These are phyloP conservation scores for Phaeomoniella chlamydospora DNA, from an alignment of 2,329 filamentous ascomycete genomes.

Conservation along the genomic window DNA sequence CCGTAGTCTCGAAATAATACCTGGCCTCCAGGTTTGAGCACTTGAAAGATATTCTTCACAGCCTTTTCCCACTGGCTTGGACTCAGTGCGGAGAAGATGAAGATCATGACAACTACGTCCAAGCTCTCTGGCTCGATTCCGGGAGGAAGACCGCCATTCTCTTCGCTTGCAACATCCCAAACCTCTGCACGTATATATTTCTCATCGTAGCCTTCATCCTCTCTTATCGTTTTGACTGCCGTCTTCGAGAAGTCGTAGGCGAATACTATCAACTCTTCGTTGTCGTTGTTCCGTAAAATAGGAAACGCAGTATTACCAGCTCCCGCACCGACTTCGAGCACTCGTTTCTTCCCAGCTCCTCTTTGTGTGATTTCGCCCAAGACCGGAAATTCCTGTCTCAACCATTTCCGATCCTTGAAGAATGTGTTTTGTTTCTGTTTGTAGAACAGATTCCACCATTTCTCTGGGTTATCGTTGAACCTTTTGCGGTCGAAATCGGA, in stretches of 20 bases:
- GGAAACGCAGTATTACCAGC: slow-evolving; percentile 96
- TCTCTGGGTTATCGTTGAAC: slow-evolving; percentile 81
- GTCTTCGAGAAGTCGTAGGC: slow-evolving; percentile 95
- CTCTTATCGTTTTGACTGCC: slow-evolving; percentile 83
- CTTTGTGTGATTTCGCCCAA: slow-evolving; percentile 60
- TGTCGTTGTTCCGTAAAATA: slow-evolving; percentile 69
- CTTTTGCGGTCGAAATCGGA: slow-evolving; percentile 83
- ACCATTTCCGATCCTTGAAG: slow-evolving; percentile 97
- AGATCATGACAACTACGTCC: slow-evolving; percentile 87
- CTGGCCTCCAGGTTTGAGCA: slow-evolving; percentile 84
- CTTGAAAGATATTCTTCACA: slow-evolving; percentile 62
- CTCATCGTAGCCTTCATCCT: slow-evolving; percentile 59
- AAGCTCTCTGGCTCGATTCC: slow-evolving; percentile 64
- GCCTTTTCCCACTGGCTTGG: slow-evolving; percentile 74
- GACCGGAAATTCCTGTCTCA: slow-evolving; percentile 88
- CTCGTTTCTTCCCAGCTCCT: slow-evolving; percentile 51
- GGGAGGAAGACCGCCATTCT: slow-evolving; percentile 44
- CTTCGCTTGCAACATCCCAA: slow-evolving; percentile 69
- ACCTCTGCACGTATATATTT: slow-evolving; percentile 73
- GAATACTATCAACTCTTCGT: slow-evolving; percentile 67
- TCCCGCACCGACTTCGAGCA: slow-evolving; percentile 87
- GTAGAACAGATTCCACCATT: slow-evolving; percentile 98
- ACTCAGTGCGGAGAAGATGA: slow-evolving; percentile 87
- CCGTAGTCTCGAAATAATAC: slow-evolving; percentile 96
- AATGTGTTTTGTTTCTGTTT: slow-evolving; percentile 96